These are phyloP conservation scores for Casuarina equisetifolia DNA, from an alignment of 306 rosid genomes.

Conservation along the genomic window DNA sequence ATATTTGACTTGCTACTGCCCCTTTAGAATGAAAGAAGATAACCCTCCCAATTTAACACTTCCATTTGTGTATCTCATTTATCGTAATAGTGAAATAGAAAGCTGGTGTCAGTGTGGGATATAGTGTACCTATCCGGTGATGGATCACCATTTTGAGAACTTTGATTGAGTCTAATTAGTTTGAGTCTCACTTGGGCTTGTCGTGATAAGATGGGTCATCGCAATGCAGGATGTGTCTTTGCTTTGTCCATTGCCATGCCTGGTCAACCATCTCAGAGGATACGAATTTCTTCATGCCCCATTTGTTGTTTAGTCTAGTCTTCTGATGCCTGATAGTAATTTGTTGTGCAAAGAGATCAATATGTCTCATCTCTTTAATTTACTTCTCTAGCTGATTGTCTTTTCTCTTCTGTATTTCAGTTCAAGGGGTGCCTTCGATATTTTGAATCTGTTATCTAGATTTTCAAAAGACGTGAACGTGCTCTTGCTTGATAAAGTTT, in stretches of 20 bases:
- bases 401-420: conserved; percentile 40
- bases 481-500: conserved; percentile 76
- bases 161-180: neutral
- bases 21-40: neutral
- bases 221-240: neutral
- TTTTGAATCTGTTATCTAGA: conserved; percentile 49
- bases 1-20: neutral
- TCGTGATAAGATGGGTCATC: neutral
- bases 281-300: neutral
- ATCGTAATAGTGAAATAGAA: neutral
- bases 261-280: neutral
- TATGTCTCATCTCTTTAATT: neutral
- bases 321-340: neutral
- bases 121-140: neutral
- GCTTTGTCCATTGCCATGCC: neutral
- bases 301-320: neutral
- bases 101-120: neutral
- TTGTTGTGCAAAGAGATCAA: neutral
- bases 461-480: conserved; percentile 64
- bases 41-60: neutral
- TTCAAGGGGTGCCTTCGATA: conserved; percentile 36
- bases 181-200: neutral
- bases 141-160: neutral
- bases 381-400: conserved; percentile 3
- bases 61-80: neutral